Evolutionary conservation across 768 basidiomycete species (phyloP).

Genomic region (Phylloporus arenicola): DNA sequence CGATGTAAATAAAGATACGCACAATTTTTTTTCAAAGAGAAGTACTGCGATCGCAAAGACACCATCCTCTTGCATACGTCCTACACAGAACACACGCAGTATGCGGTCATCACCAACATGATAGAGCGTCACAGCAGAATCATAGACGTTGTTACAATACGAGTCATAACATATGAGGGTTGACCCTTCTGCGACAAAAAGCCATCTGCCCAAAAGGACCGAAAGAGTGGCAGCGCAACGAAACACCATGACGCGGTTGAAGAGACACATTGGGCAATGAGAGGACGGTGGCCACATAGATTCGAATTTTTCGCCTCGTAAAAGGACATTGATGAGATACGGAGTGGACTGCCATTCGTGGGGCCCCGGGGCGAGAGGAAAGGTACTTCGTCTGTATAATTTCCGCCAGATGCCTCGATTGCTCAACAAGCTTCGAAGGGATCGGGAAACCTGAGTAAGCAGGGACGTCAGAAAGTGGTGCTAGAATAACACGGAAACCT

Average conservation of each 20-base stretch:
- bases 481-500: neutral
- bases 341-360: conserved; percentile 10
- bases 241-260: neutral
- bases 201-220: conserved; percentile 7
- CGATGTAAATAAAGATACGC: neutral
- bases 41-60: conserved; percentile 6
- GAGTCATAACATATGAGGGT: conserved; percentile 10
- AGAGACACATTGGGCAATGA: neutral
- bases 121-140: neutral
- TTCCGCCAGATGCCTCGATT: conserved; percentile 5
- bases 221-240: neutral
- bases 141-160: neutral
- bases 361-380: conserved; percentile 6
- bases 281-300: conserved; percentile 7
- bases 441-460: conserved; percentile 2
- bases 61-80: neutral
- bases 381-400: neutral
- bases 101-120: neutral
- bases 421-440: neutral
- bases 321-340: conserved; percentile 1
- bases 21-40: conserved; percentile 2
- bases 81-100: neutral
- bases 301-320: conserved; percentile 1
- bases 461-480: neutral
- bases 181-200: conserved; percentile 7